Percentiles rank a stretch among this genome's conserved stretches.
Evolutionary conservation across 2,329 filamentous ascomycete genomes (phyloP).

Genomic region (Trichoderma breve): DNA sequence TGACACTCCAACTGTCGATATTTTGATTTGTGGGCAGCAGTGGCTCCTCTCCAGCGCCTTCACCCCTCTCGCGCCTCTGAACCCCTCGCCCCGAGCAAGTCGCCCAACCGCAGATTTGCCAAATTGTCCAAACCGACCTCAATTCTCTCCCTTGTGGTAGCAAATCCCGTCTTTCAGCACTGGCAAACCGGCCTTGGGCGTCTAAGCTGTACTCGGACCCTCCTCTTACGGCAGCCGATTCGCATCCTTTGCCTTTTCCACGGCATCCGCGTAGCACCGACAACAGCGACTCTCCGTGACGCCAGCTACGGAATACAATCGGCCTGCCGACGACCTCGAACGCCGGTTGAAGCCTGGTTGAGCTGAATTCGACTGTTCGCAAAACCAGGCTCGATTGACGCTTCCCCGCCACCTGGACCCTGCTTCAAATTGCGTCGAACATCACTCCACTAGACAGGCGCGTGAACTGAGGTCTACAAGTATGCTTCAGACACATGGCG

Average conservation of each 20-base stretch:
- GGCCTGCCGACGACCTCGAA: constrained; percentile 17
- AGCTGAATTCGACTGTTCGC: background rate
- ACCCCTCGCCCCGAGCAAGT: constrained; percentile 20
- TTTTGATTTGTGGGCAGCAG: constrained; percentile 18
- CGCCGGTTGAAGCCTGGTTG: constrained; percentile 14
- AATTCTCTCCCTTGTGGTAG: constrained; percentile 14
- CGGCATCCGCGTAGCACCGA: constrained; percentile 17
- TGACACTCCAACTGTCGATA: background rate
- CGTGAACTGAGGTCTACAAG: constrained; percentile 32
- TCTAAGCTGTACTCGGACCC: background rate
- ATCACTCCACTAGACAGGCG: constrained; percentile 20
- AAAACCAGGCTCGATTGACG: background rate
- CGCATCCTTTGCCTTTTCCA: constrained; percentile 7
- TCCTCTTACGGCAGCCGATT: background rate
- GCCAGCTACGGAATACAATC: background rate
- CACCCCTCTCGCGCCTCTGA: constrained; percentile 16
- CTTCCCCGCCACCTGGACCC: background rate
- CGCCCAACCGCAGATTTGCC: constrained; percentile 21
- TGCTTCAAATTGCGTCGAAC: constrained; percentile 15
- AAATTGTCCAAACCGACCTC: constrained; percentile 19
- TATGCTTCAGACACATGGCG: constrained; percentile 46
- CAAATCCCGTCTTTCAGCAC: constrained; percentile 4
- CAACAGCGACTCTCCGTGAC: background rate
- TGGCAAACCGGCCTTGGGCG: background rate
- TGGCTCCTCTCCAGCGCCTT: constrained; percentile 19